These are phyloP conservation scores for Ormosia emarginata DNA, from an alignment of 306 rosid genomes.

Conservation along the genomic window DNA sequence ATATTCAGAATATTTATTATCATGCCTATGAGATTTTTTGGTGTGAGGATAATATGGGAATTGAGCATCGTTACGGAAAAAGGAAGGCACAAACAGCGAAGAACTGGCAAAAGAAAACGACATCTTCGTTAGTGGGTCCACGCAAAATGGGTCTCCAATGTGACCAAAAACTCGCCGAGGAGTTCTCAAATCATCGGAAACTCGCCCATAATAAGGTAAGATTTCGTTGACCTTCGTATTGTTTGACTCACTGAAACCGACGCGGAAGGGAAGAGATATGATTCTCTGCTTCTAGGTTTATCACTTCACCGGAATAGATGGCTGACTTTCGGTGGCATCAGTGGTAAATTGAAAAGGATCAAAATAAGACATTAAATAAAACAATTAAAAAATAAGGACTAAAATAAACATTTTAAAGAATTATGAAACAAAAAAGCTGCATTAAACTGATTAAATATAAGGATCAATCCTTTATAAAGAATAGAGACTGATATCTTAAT, in stretches of 20 bases:
- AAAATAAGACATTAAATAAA: no score
- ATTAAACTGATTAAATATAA: no score
- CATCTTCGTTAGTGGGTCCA: conserved; percentile 35
- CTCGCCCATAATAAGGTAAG: not conserved
- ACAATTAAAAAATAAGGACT: no score
- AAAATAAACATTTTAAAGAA: no score
- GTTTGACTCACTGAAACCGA: conserved; percentile 24
- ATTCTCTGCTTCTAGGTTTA: not conserved
- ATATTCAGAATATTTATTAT: no score
- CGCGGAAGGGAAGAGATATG: not conserved
- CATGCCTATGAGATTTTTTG: not conserved
- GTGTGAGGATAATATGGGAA: conserved; percentile 27
- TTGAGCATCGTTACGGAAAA: conserved; percentile 15
- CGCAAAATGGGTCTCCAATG: conserved; percentile 25
- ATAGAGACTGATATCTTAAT: no score
- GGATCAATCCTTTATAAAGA: no score
- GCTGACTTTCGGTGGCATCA: not conserved
- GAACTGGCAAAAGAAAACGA: conserved; percentile 46
- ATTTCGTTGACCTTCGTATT: conserved; percentile 16
- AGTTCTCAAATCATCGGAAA: not conserved
- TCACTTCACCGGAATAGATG: not conserved
- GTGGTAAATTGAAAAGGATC: no score
- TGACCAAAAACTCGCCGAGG: conserved; percentile 22
- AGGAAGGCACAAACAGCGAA: conserved; percentile 17
- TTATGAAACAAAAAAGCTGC: no score